Base-by-base conservation (phyloP, 352 stramenopile genomes). In the Pythium inflatum region DNA sequence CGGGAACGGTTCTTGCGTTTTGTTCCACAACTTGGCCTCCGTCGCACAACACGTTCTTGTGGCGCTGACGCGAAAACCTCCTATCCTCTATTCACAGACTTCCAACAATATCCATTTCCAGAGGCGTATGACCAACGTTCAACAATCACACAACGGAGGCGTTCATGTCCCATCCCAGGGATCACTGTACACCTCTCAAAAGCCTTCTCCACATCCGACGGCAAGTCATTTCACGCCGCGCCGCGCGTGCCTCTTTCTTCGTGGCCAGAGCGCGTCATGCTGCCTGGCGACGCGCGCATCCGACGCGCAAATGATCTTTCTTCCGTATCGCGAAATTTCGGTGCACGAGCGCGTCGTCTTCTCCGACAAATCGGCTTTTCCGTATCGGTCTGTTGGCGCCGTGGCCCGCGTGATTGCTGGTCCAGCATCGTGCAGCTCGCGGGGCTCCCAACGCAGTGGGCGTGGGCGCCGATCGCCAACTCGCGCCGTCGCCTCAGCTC, bases 361-460 rank as follows among this genome's bases (percentile, higher is more conserved):
- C 22, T 63, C 28, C 62, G 62, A 14, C 62, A 55, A 5, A 31
- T 62, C 43, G 62, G 51, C 40, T 69, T 69, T 25, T 49, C 49
- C 40, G 38, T 69, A 0, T 30, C 62, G 38, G 63, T 53, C 22
- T 58, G 45, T 22, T 71, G 55, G 46, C 65, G 65, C 14, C 49
- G 51, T 14, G 62, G 62, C 12, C 48, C 40, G 50, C 65, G 65
- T 27, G 65, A 56, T 50, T 71, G 65, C 65, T 58, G 49, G 43
- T 51, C 62, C 41, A 58, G 30, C 20, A 16, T 58, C 14, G 51
- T 56, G 56, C 55, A 43, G 20, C 25, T 66, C 22, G 46, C 45
- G 9, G 65, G 58, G 18, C 49, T 73, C 28, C 66, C 45, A 0
- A 20, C 33, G 20, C 55, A 68, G n/a, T n/a, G n/a, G n/a, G n/a